These are phyloP conservation scores for Cutaneotrichosporon sp. DNA, from an alignment of 1,284 basidiomycete genomes.

Conservation along the genomic window DNA sequence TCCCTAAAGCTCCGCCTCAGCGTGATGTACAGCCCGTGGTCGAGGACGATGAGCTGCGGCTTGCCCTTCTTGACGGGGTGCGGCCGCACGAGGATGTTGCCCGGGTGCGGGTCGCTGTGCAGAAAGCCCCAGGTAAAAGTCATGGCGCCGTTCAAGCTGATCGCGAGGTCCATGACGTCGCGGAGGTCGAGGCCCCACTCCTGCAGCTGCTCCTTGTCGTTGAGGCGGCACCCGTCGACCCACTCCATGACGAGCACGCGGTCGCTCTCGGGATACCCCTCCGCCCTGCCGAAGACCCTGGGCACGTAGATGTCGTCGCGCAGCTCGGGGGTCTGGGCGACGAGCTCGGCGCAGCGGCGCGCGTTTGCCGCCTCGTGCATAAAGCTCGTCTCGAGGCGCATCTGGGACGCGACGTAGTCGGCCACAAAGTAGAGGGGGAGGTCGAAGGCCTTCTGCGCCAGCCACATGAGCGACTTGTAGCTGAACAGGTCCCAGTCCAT, in stretches of 20 bases:
- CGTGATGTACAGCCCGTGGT: conserved; percentile 82
- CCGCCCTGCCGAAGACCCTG: conserved; percentile 68
- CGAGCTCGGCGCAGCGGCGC: conserved; percentile 45
- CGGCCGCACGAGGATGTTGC: conserved; percentile 79
- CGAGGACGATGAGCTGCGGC: conserved; percentile 76
- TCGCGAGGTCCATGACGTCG: conserved; percentile 56
- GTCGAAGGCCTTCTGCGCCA: conserved; percentile 50
- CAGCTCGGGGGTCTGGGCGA: conserved; percentile 61
- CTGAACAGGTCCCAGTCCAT: conserved; percentile 73
- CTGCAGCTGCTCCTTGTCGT: conserved; percentile 60
- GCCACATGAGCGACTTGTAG: conserved; percentile 49
- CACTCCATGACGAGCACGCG: conserved; percentile 81
- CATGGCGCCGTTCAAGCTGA: conserved; percentile 73
- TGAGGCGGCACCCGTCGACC: conserved; percentile 69
- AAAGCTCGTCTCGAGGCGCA: conserved; percentile 80
- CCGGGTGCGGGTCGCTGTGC: conserved; percentile 65
- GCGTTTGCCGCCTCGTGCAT: conserved; percentile 61
- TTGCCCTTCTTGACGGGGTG: conserved; percentile 62
- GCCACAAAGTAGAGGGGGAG: conserved; percentile 54
- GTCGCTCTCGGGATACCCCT: conserved; percentile 60
- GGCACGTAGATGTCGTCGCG: conserved; percentile 75
- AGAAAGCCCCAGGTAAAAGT: conserved; percentile 89
- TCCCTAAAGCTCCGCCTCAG: conserved; percentile 65
- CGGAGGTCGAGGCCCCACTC: conserved; percentile 56
- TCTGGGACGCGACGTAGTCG: conserved; percentile 79